Evolutionary conservation across 176 grass and related monocot genomes (phyloP).

Genomic region (Triticum aestivum): DNA sequence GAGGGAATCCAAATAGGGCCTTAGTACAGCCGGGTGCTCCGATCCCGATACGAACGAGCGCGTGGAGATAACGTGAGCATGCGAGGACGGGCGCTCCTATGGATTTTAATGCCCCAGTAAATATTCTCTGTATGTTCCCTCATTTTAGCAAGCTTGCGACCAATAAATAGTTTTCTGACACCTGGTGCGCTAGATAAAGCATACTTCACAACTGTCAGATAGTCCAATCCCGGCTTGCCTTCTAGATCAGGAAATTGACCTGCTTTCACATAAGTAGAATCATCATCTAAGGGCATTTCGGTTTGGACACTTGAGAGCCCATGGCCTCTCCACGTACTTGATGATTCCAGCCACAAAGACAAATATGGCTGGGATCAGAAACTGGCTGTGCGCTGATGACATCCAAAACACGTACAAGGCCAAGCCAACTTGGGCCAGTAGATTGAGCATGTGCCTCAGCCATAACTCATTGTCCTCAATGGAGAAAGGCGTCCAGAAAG

Average conservation of each 20-base stretch:
- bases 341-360: not conserved
- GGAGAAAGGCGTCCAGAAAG: not conserved
- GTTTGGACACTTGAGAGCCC: not conserved
- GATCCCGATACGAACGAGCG: too few relatives aligned
- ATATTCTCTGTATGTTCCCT: not conserved
- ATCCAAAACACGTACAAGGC: conserved; percentile 7
- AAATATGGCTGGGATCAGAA: not conserved
- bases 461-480: not conserved
- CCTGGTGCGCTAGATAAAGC: not conserved
- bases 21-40: too few relatives aligned
- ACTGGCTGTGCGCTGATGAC: not conserved
- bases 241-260: not conserved
- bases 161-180: not conserved
- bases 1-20: too few relatives aligned
- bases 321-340: not conserved
- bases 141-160: not conserved
- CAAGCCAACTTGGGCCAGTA: not conserved
- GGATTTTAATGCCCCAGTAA: too few relatives aligned
- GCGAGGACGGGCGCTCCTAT: too few relatives aligned
- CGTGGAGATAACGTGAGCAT: too few relatives aligned
- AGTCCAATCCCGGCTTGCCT: not conserved
- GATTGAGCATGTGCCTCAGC: not conserved
- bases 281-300: too few relatives aligned
- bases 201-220: not conserved
- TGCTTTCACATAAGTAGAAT: not conserved